phyloP scores from a whole-genome alignment of 2,329 filamentous ascomycete species.

The Microsporum canis region DNA sequence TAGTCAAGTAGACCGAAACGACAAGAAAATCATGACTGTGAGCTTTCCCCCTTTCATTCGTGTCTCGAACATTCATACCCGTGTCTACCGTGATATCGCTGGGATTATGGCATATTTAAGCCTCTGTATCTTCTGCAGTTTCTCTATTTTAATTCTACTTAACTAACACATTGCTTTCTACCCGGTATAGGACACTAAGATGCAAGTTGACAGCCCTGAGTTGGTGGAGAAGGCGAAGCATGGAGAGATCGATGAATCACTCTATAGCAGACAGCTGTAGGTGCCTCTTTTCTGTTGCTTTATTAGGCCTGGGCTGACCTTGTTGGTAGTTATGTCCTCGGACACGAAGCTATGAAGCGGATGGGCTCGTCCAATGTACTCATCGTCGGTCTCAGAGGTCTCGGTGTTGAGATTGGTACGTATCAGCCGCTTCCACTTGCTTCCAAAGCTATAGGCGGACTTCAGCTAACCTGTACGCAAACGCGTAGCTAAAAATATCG shows the following conservation, averaged over 20 bases:
- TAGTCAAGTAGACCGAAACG: slow-evolving; percentile 33
- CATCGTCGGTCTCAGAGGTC: slow-evolving; percentile 78
- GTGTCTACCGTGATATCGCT: neutral
- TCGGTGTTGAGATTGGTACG: slow-evolving; percentile 78
- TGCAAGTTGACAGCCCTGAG: slow-evolving; percentile 51
- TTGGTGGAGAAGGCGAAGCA: slow-evolving; percentile 50
- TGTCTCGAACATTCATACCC: neutral
- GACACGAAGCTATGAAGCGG: slow-evolving; percentile 88
- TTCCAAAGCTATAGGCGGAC: neutral
- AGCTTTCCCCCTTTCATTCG: slow-evolving; percentile 14
- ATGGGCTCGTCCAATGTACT: slow-evolving; percentile 96
- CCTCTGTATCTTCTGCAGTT: neutral
- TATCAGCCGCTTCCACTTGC: slow-evolving; percentile 4
- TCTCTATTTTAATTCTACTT: neutral
- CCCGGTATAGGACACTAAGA: slow-evolving; percentile 40
- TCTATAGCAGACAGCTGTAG: slow-evolving; percentile 55
- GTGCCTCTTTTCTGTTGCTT: slow-evolving; percentile 9
- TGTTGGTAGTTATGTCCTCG: slow-evolving; percentile 46
- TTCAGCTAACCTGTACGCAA: neutral
- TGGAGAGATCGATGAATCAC: slow-evolving; percentile 56
- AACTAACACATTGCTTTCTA: slow-evolving; percentile 10
- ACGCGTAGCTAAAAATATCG: slow-evolving; percentile 80
- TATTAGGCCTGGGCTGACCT: neutral
- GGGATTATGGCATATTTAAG: neutral
- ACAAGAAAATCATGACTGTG: slow-evolving; percentile 45